Evolutionary conservation across 129 eudicot species (phyloP).

Genomic region (Tagetes erecta): DNA sequence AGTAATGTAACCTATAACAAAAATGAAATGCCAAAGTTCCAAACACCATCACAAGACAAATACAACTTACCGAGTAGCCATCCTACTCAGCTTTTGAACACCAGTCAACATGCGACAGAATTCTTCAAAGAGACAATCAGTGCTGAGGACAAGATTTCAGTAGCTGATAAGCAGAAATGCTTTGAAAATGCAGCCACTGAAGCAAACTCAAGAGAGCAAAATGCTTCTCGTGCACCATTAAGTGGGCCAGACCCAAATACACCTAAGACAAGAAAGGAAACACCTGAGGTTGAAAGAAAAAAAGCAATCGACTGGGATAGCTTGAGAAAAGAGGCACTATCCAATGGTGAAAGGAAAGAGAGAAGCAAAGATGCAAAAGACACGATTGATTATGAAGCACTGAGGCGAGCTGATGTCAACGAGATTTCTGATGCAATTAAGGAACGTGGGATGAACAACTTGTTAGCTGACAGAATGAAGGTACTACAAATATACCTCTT

Average conservation of each 20-base stretch:
- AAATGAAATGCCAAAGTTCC: constrained; percentile 6
- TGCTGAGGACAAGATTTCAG: constrained; percentile 25
- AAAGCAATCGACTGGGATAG: constrained; percentile 72
- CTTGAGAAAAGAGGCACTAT: constrained; percentile 58
- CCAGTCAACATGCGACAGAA: neutral
- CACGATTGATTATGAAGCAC: constrained; percentile 83
- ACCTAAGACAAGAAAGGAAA: constrained; percentile 48
- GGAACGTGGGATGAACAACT: constrained; percentile 95
- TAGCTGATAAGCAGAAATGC: constrained; percentile 21
- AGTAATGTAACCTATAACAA: constrained; percentile 6
- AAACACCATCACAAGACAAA: neutral
- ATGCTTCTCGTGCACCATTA: constrained; percentile 33
- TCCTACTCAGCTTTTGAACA: neutral
- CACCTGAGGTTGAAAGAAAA: constrained; percentile 48
- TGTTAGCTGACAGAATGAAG: constrained; percentile 88
- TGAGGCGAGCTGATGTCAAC: constrained; percentile 62
- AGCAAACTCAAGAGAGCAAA: constrained; percentile 36
- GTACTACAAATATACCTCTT: constrained; percentile 32
- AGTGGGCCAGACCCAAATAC: constrained; percentile 27
- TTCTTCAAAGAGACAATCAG: constrained; percentile 8
- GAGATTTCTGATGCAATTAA: constrained; percentile 72
- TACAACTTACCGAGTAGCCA: neutral
- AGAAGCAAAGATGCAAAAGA: constrained; percentile 57
- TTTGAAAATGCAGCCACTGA: constrained; percentile 25
- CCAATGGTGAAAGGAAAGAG: constrained; percentile 45